Conservation (phyloP, 768 basidiomycete genomes). For the Agaricus subrufescens region DNA sequence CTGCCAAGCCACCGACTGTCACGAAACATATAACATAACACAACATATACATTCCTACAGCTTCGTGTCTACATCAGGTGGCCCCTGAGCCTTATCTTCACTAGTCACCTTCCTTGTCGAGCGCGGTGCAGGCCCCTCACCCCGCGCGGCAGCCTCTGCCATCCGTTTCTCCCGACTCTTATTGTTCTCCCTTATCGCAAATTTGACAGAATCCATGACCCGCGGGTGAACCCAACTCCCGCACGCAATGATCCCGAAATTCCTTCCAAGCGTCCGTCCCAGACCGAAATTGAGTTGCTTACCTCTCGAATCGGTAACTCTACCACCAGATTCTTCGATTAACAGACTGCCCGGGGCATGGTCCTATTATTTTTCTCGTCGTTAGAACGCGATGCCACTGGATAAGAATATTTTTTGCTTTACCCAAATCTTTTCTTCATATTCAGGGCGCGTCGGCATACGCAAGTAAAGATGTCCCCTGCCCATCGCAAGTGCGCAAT, state of each 20-base stretch:
- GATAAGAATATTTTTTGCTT: conserved; percentile 12
- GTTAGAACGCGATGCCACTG: not conserved
- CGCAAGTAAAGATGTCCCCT: conserved; percentile 81
- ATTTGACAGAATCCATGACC: conserved; percentile 72
- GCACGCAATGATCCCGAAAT: conserved; percentile 85
- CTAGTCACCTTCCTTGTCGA: not conserved
- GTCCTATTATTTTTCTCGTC: conserved; percentile 44
- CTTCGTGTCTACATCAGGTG: not conserved
- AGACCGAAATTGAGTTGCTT: conserved; percentile 77
- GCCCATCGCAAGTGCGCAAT: conserved; percentile 79
- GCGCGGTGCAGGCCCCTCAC: not conserved
- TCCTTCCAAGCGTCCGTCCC: conserved; percentile 80
- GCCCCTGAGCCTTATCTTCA: not conserved
- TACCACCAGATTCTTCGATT: conserved; percentile 84
- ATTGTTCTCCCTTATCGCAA: conserved; percentile 35
- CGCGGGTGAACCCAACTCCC: conserved; percentile 63
- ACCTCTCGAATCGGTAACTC: conserved; percentile 84
- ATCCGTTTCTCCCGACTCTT: not conserved
- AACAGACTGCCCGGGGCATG: conserved; percentile 86
- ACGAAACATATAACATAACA: not conserved
- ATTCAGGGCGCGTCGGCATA: conserved; percentile 74
- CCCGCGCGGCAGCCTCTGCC: not conserved
- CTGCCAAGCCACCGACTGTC: not conserved
- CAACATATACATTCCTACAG: not conserved
- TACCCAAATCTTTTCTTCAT: conserved; percentile 97